Evolutionary conservation across 805 yeast species (phyloP).

Genomic region (Candida boleticola): DNA sequence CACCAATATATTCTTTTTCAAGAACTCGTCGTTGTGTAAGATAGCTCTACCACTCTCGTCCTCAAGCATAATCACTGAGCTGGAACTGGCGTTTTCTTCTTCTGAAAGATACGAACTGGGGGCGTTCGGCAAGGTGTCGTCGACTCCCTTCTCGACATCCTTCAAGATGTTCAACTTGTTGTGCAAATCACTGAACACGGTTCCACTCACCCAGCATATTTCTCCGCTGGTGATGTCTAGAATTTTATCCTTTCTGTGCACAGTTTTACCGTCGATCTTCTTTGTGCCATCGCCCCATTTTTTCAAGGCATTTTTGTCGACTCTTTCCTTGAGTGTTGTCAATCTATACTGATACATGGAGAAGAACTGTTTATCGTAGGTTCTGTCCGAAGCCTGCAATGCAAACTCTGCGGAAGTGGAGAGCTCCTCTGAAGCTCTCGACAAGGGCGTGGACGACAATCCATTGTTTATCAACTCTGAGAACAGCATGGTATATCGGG

Average conservation of each 20-base stretch:
- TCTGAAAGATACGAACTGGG: constrained; percentile 25
- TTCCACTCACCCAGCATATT: constrained; percentile 82
- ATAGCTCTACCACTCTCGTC: constrained; percentile 90
- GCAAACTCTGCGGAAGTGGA: constrained; percentile 14
- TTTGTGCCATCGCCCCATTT: constrained; percentile 56
- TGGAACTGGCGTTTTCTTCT: constrained; percentile 13
- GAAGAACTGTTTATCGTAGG: constrained; percentile 39
- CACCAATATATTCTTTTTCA: constrained; percentile 58
- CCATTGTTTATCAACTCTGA: constrained; percentile 6
- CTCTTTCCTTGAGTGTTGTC: constrained; percentile 30
- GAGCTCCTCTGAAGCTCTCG: not conserved
- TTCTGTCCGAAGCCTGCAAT: constrained; percentile 21
- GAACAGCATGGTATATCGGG: constrained; percentile 1
- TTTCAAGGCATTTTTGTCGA: constrained; percentile 26
- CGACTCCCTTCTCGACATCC: constrained; percentile 66
- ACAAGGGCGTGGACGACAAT: not conserved
- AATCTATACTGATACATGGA: constrained; percentile 44
- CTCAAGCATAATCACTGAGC: constrained; percentile 65
- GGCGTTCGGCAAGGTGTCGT: constrained; percentile 45
- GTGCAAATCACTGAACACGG: constrained; percentile 79
- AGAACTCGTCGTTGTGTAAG: constrained; percentile 58
- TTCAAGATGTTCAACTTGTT: constrained; percentile 81
- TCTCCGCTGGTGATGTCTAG: constrained; percentile 62
- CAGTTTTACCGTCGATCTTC: constrained; percentile 20
- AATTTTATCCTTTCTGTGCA: constrained; percentile 36